Conservation (phyloP, 2,329 filamentous ascomycete genomes). For the Calonectria naviculata region DNA sequence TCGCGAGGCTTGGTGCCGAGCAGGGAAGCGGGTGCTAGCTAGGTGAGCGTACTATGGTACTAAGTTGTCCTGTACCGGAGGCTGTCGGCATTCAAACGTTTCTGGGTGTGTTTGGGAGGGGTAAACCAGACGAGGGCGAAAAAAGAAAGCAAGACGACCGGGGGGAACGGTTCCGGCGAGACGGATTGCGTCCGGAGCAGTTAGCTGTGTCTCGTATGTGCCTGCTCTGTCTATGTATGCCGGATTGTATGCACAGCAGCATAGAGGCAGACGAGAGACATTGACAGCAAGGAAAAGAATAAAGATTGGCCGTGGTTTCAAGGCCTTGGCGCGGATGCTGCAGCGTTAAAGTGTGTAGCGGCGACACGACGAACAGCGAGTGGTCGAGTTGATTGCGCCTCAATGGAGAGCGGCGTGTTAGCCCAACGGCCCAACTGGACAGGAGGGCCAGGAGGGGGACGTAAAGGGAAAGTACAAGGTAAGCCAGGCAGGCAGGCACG, state of each 20-base stretch:
- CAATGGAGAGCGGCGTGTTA: conserved; percentile 3
- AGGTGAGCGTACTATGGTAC: too few species aligned
- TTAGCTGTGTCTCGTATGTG: background rate
- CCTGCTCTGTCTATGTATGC: background rate
- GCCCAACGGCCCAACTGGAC: conserved; percentile 10
- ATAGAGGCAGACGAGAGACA: conserved; percentile 5
- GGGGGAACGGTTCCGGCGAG: background rate
- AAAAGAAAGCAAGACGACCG: background rate
- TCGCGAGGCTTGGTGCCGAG: conserved; percentile 3
- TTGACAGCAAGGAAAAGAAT: conserved; percentile 27
- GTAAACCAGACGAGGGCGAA: background rate
- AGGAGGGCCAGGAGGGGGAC: background rate
- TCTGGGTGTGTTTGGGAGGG: background rate
- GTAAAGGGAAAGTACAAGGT: background rate
- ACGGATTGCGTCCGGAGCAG: conserved; percentile 4
- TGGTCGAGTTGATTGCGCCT: conserved; percentile 1
- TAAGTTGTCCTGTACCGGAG: background rate
- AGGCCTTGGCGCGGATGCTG: conserved; percentile 4
- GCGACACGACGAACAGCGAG: background rate
- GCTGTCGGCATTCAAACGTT: background rate
- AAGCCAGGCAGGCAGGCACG: conserved; percentile 4
- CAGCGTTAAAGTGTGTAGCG: background rate
- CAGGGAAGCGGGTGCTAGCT: background rate
- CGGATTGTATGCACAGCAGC: background rate
- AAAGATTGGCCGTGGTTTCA: conserved; percentile 15